Evolutionary conservation across 768 basidiomycete genomes (phyloP).

Genomic region (Tylopilus plumbeoviolaceoides): DNA sequence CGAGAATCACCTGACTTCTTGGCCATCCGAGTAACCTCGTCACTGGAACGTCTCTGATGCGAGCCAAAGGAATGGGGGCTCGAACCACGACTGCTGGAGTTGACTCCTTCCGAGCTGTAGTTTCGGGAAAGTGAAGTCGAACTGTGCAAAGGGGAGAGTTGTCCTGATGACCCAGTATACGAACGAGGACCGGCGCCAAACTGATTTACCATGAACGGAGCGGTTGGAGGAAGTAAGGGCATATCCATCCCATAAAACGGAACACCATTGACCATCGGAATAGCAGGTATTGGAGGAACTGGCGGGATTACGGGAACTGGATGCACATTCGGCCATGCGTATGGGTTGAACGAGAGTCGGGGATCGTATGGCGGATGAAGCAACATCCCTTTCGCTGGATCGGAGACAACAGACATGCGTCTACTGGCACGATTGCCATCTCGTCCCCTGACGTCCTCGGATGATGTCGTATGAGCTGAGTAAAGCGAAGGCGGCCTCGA

Average conservation of each 20-base stretch:
- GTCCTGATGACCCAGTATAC: conserved; percentile 28
- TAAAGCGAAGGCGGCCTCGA: conserved; percentile 56
- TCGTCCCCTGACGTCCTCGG: conserved; percentile 49
- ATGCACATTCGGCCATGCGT: conserved; percentile 22
- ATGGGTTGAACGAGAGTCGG: conserved; percentile 25
- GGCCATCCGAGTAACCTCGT: conserved; percentile 21
- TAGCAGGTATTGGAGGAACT: conserved; percentile 34
- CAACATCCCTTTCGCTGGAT: conserved; percentile 28
- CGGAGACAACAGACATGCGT: conserved; percentile 40
- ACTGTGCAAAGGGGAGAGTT: conserved; percentile 25
- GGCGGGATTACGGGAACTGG: conserved; percentile 30
- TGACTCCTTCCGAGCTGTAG: conserved; percentile 24
- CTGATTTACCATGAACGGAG: conserved; percentile 73
- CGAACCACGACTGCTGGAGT: conserved; percentile 15
- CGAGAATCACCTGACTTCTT: conserved; percentile 11
- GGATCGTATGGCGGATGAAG: conserved; percentile 27
- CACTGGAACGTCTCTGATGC: conserved; percentile 31
- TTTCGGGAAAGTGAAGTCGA: conserved; percentile 19
- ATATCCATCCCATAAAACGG: conserved; percentile 52
- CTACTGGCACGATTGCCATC: conserved; percentile 35
- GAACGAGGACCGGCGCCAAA: conserved; percentile 40
- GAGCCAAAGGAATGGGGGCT: conserved; percentile 17
- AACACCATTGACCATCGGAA: conserved; percentile 33
- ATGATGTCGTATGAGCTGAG: conserved; percentile 51
- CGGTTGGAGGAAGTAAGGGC: conserved; percentile 67